Conservation (phyloP, 257 asterid genomes). For the Solanum chilense region DNA sequence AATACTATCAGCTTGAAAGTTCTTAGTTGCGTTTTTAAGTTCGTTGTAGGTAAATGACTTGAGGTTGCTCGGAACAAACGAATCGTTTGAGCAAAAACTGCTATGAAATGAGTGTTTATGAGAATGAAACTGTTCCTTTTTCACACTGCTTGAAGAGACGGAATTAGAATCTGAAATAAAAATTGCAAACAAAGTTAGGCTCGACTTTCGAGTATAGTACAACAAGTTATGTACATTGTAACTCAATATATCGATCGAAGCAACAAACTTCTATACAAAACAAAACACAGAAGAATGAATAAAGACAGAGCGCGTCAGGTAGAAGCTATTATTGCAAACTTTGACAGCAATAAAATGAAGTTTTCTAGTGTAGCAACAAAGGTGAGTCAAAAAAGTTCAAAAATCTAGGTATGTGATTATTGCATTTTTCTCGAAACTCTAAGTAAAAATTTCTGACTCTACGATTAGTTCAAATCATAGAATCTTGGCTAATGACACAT, state of each 20-base stretch:
- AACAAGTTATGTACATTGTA: not conserved
- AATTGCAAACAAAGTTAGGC: not conserved
- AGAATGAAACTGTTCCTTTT: not conserved
- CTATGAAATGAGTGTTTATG: no score
- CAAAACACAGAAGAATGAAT: not conserved
- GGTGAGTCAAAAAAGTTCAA: not conserved
- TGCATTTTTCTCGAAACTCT: not conserved
- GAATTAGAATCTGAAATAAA: not conserved
- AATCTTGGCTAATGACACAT: not conserved
- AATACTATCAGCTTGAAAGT: constrained; percentile 3
- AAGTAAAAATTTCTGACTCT: not conserved
- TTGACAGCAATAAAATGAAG: not conserved
- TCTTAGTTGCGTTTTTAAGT: constrained; percentile 6
- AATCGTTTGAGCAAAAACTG: not conserved
- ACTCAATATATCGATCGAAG: not conserved
- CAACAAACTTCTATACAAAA: not conserved
- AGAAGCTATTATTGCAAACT: not conserved
- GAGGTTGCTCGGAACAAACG: not conserved
- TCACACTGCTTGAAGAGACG: not conserved
- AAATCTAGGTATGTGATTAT: not conserved
- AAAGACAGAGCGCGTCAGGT: not conserved
- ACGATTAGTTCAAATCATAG: not conserved
- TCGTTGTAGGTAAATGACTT: constrained; percentile 1
- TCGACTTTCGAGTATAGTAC: not conserved
- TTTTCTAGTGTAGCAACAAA: not conserved